Evolutionary conservation across 192 early-diverging fungal genomes (phyloP).

Genomic region (Coemansia sp.): DNA sequence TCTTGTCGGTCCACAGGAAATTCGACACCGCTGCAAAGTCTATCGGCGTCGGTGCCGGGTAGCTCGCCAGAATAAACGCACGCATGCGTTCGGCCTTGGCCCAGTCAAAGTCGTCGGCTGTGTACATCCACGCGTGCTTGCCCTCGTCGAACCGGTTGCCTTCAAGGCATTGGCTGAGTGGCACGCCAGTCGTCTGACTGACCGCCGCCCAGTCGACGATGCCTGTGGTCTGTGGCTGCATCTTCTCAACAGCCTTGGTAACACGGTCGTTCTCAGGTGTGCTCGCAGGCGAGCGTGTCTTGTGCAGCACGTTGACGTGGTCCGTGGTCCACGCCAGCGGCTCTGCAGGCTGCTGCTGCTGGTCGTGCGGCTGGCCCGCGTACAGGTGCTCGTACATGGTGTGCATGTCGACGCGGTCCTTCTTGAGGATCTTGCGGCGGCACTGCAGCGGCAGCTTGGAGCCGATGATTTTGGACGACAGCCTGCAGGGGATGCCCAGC

Average conservation of each 20-base stretch:
- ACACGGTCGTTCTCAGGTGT: conserved; percentile 9
- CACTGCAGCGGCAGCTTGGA: conserved; percentile 47
- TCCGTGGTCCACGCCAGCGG: conserved; percentile 19
- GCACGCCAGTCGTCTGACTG: conserved; percentile 9
- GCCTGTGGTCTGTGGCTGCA: background rate
- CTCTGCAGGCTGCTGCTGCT: background rate
- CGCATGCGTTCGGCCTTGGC: conserved; percentile 14
- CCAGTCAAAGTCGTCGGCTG: conserved; percentile 13
- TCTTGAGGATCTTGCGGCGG: conserved; percentile 36
- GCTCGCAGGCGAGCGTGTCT: background rate
- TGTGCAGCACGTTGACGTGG: conserved; percentile 7
- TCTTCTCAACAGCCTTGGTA: conserved; percentile 6
- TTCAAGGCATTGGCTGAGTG: conserved; percentile 20
- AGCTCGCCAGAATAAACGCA: conserved; percentile 17
- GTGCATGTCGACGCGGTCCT: background rate
- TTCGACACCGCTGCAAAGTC: conserved; percentile 41
- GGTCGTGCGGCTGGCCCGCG: background rate
- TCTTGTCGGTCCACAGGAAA: conserved; percentile 17
- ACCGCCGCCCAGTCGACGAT: conserved; percentile 23
- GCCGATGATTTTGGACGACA: conserved; percentile 37
- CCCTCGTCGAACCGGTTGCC: conserved; percentile 14
- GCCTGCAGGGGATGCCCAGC: conserved; percentile 26
- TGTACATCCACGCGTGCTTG: conserved; percentile 25
- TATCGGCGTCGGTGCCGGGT: conserved; percentile 24
- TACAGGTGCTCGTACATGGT: background rate